Base-by-base conservation (phyloP, 2,329 filamentous ascomycete genomes). In the Scleromitrula shiraiana region DNA sequence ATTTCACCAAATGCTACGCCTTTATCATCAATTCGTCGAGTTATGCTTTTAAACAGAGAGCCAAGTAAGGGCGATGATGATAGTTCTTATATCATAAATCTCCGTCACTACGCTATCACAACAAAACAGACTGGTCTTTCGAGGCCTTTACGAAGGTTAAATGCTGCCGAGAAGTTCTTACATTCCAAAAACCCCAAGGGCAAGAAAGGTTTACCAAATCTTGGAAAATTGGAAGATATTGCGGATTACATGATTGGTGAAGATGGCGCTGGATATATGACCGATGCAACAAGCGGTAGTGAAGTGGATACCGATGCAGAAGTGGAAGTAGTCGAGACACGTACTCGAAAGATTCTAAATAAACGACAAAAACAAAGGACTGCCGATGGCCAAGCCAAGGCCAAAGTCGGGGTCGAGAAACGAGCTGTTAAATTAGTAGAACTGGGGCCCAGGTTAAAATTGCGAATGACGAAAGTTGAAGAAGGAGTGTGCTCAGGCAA, bases 291-390 rank as follows among this genome's bases (percentile, higher is more conserved):
- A 1, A 95, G 88, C 55, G 93, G 94, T 49, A 95, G 88, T 33
- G 93, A 98, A 64, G 72, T 85, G 20, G 93, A 97, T 54, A 96
- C 91, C 0, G 93, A 98, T 62, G 90, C 88, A 36, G 93, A 98
- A 67, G 88, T 98, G 9, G 93, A 98, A 64, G 81, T 98, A 19
- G 77, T 73, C 15, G 80, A 82, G 70, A 76, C 71, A 50, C 69
- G 80, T 47, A 71, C 82, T 1, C 74, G 78, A 58, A 84, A 78
- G 60, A 78, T 87, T 0, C 67, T 81, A 20, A 70, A 68, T 2
- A 65, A 65, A 66, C 50, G 58, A 27, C 61, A 79, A 45, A 56
- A 61, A 53, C 75, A 73, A 54, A 56, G 53, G 10, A 41, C 47
- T 12, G 38, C 69, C 55, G 66, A 74, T 52, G 70, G 69, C 29